Conservation (phyloP, 805 yeast genomes). For the Tetrapisispora namnaoensis region DNA sequence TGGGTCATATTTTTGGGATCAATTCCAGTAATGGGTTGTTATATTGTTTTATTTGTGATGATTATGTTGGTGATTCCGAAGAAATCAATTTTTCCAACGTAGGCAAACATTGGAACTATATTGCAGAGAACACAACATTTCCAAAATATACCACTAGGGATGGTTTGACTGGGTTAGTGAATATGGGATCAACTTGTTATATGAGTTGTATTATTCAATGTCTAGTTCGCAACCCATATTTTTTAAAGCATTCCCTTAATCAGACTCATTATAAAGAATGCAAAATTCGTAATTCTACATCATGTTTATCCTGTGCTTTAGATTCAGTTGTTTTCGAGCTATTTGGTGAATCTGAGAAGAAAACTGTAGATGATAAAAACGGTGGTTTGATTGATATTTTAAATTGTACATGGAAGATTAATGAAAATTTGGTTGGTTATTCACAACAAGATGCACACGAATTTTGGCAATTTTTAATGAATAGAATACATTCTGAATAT, state of each 20-base stretch:
- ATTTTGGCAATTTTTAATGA: conserved; percentile 83
- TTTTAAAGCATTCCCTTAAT: conserved; percentile 65
- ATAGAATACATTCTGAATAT: conserved; percentile 59
- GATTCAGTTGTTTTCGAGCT: conserved; percentile 70
- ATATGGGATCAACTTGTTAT: conserved; percentile 95
- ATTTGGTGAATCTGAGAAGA: conserved; percentile 35
- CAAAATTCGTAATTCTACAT: conserved; percentile 17
- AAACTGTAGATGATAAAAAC: conserved; percentile 13
- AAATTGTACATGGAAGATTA: conserved; percentile 80
- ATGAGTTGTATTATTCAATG: conserved; percentile 91
- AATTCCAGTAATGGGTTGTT: conserved; percentile 59
- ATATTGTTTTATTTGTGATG: conserved; percentile 71
- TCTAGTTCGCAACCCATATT: conserved; percentile 79
- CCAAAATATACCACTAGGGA: conserved; percentile 42
- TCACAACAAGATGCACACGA: conserved; percentile 99
- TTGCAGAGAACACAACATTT: conserved; percentile 13
- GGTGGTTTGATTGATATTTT: conserved; percentile 73
- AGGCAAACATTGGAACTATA: conserved; percentile 22
- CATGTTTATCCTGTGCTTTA: conserved; percentile 76
- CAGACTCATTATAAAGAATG: conserved; percentile 25
- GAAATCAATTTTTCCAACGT: conserved; percentile 25
- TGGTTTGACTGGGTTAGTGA: conserved; percentile 84
- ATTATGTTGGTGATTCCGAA: conserved; percentile 53
- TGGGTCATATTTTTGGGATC: conserved; percentile 52
- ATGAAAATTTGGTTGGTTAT: conserved; percentile 82